phyloP scores from a whole-genome alignment of 2,329 filamentous ascomycete genomes.

The Escovopsis weberi region DNA sequence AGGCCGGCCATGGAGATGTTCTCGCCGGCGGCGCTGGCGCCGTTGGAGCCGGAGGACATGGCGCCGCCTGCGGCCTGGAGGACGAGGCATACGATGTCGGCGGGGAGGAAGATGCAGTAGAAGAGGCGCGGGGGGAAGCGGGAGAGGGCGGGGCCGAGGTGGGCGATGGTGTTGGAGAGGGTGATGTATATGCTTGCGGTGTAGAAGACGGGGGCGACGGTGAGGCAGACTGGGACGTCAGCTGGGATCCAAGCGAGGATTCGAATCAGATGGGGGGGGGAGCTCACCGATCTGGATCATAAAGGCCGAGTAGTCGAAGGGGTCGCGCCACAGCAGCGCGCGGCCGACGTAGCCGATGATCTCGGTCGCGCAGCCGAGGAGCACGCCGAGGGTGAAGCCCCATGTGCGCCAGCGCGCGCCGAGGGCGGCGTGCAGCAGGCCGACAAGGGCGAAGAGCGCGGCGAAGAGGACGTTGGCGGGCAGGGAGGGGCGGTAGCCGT shows the following conservation, averaged over 20 bases:
- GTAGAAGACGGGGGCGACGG: slow-evolving; percentile 32
- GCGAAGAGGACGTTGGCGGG: slow-evolving; percentile 37
- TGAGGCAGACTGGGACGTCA: slow-evolving; percentile 34
- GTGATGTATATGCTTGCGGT: slow-evolving; percentile 53
- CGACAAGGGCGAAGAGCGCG: slow-evolving; percentile 31
- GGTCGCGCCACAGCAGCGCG: slow-evolving; percentile 40
- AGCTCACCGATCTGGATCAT: slow-evolving; percentile 49
- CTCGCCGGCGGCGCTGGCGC: slow-evolving; percentile 23
- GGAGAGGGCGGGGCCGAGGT: slow-evolving; percentile 25
- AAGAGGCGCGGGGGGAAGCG: slow-evolving; percentile 28
- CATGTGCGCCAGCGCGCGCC: slow-evolving; percentile 32
- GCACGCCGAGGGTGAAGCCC: slow-evolving; percentile 36
- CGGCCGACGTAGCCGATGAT: slow-evolving; percentile 49
- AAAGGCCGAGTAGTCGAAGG: slow-evolving; percentile 44
- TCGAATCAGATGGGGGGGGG: neutral
- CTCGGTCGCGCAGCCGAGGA: slow-evolving; percentile 40
- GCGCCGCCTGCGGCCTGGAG: slow-evolving; percentile 44
- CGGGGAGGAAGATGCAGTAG: slow-evolving; percentile 37
- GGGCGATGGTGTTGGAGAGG: slow-evolving; percentile 29
- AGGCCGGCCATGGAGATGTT: slow-evolving; percentile 36
- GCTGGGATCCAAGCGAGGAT: neutral
- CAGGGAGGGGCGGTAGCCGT: slow-evolving; percentile 39
- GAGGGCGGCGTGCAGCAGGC: slow-evolving; percentile 26
- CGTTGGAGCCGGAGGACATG: slow-evolving; percentile 28
- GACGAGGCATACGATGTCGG: slow-evolving; percentile 40